Evolutionary conservation across 257 asterid species (phyloP).

Genomic region (Solanum gandarillasii): DNA sequence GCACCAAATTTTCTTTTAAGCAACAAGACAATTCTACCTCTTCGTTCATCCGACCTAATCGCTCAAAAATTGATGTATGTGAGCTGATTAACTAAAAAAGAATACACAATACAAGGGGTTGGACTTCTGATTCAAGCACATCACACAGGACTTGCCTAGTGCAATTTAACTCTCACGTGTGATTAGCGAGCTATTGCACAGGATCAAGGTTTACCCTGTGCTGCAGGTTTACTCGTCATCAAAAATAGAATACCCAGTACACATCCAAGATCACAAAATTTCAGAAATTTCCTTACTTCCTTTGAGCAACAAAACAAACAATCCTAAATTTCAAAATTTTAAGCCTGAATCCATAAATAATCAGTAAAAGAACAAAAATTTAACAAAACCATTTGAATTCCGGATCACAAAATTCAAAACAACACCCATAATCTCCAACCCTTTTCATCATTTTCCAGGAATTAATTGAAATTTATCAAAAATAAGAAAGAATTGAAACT

Average conservation of each 20-base stretch:
- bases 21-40: not conserved
- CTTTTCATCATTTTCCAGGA: not conserved
- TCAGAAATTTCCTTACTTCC: not conserved
- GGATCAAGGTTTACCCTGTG: not conserved
- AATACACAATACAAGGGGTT: not conserved
- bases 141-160: not conserved
- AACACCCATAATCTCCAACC: not conserved
- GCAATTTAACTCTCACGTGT: not conserved
- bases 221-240: not conserved
- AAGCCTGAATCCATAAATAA: not conserved
- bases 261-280: not conserved
- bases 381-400: not conserved
- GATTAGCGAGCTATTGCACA: not conserved
- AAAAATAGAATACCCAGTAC: not conserved
- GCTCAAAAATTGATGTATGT: not conserved
- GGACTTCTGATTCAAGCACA: not conserved
- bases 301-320: not conserved
- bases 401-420: not conserved
- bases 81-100: not conserved
- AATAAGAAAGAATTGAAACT: not conserved
- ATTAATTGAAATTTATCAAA: not conserved
- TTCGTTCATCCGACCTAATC: not conserved
- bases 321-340: not conserved
- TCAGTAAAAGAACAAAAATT: not conserved
- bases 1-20: not conserved